Evolutionary conservation across 1,284 basidiomycete species (phyloP).

Genomic region (Puccinia triticina): DNA sequence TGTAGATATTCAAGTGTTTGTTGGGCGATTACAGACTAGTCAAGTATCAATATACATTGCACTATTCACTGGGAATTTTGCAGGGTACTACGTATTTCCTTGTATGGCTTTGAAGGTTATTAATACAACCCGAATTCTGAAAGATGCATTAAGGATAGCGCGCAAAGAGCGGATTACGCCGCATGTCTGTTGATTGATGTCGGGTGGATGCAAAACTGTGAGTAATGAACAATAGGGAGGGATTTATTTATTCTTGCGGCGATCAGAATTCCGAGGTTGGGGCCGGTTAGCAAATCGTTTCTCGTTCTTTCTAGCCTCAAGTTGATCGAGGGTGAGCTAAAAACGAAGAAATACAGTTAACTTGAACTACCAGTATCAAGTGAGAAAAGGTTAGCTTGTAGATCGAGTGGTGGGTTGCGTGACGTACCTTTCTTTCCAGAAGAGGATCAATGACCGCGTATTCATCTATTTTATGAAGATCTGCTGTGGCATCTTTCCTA

Average conservation of each 20-base stretch:
- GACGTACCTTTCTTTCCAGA: slow-evolving; percentile 42
- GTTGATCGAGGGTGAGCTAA: slow-evolving; percentile 43
- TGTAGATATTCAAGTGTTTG: not conserved
- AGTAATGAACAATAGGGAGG: not conserved
- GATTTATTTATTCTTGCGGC: not conserved
- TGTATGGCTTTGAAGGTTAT: not conserved
- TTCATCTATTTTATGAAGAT: slow-evolving; percentile 45
- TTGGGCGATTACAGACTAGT: not conserved
- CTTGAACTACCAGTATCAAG: not conserved
- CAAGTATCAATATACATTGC: not conserved
- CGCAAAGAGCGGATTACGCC: too few species aligned
- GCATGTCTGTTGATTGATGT: too few species aligned
- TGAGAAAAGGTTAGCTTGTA: not conserved
- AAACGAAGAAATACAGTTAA: not conserved
- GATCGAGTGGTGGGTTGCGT: not conserved
- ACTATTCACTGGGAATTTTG: not conserved
- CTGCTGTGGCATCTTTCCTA: slow-evolving; percentile 47
- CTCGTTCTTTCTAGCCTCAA: slow-evolving; percentile 44
- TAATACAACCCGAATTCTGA: not conserved
- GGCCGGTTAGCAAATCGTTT: slow-evolving; percentile 29
- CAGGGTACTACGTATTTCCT: not conserved
- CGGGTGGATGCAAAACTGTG: not conserved
- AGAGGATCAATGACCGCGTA: slow-evolving; percentile 50
- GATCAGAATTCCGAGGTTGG: not conserved
- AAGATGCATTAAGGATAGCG: not conserved